Base-by-base conservation (phyloP, 306 rosid species). In the Glycine latifolia region DNA sequence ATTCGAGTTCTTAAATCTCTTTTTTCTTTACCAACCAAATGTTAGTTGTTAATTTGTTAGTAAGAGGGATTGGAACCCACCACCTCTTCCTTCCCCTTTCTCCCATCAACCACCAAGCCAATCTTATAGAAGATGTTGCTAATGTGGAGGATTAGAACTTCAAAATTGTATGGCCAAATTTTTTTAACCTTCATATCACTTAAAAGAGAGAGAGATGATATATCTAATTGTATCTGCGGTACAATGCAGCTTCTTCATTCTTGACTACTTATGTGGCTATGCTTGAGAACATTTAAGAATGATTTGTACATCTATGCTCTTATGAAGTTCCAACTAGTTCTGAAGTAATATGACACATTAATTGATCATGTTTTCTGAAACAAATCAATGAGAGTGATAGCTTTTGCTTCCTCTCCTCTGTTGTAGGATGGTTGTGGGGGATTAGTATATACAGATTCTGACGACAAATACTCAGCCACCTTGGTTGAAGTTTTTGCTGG, bases 361-460 rank as follows among this genome's bases (percentile, higher is more conserved):
- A 70, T 10, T 12, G 56, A 76, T 85, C 87, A 88, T 65, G 97
- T 89, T 79, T 86, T 89, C 61, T 83, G 86, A 89, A 93, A 93
- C 87, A 95, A 89, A 62, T 91, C 93, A 43, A 81, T 74, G 56
- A 93, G 92, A 47, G 97, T 91, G 79, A 88, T 89, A 10, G 78
- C 83, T 44, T 60, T 86, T 17, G 76, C 85, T 75, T 83, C 90
- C 41, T 52, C 89, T 80, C 47, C 52, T 26, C 31, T 26, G 41
- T 37, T 52, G 67, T 26, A 2, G 31, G 2, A 26, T 26, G 31
- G 31, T 26, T 26, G 31, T 26, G 31, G 31, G 31, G 31, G 31
- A 26, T 26, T 2, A 41, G 76, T 67, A 67, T 83, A 75, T 76
- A 74, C 69, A 5, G 92, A 75, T 20, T 82, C 86, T 26, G 31